Conservation (phyloP, 169 alveolate genomes). For the Cyclospora cayetanensis region DNA sequence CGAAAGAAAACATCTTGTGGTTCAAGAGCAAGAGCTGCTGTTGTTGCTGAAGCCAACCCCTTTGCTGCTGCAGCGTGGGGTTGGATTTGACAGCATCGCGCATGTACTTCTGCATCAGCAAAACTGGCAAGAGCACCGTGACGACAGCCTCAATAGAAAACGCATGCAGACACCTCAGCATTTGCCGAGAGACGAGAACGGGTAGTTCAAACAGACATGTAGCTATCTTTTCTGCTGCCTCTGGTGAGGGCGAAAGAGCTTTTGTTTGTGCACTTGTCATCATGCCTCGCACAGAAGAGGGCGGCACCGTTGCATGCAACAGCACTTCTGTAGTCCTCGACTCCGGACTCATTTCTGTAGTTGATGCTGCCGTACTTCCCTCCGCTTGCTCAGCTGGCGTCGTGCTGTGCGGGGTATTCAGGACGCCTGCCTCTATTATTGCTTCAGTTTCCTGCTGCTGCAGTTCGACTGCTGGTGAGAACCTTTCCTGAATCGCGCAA, state of each 20-base stretch:
- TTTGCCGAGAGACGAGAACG: background rate
- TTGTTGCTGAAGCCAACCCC: background rate
- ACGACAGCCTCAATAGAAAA: background rate
- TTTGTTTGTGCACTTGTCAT: too few relatives aligned
- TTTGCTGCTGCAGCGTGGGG: conserved; percentile 8
- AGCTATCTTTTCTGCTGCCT: background rate
- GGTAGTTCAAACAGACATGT: background rate
- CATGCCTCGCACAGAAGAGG: too few relatives aligned
- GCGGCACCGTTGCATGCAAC: too few relatives aligned
- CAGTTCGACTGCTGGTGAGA: background rate
- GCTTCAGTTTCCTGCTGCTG: background rate
- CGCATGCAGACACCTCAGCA: conserved; percentile 9
- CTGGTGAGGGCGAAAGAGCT: too few relatives aligned
- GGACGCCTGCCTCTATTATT: conserved; percentile 17
- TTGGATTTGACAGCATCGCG: too few relatives aligned
- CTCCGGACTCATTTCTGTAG: too few relatives aligned
- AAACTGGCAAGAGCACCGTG: background rate
- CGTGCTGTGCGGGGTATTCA: too few relatives aligned
- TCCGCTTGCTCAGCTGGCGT: background rate
- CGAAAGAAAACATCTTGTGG: conserved; percentile 7
- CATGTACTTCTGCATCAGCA: too few relatives aligned
- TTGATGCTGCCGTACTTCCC: background rate
- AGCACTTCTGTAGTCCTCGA: too few relatives aligned
- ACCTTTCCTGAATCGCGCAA: background rate
- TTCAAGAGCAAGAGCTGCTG: conserved; percentile 40